Evolutionary conservation across 139 green algal genomes (phyloP), one percentile per base, ranked within the genome.

Genomic region (Coelastrella sp.): DNA sequence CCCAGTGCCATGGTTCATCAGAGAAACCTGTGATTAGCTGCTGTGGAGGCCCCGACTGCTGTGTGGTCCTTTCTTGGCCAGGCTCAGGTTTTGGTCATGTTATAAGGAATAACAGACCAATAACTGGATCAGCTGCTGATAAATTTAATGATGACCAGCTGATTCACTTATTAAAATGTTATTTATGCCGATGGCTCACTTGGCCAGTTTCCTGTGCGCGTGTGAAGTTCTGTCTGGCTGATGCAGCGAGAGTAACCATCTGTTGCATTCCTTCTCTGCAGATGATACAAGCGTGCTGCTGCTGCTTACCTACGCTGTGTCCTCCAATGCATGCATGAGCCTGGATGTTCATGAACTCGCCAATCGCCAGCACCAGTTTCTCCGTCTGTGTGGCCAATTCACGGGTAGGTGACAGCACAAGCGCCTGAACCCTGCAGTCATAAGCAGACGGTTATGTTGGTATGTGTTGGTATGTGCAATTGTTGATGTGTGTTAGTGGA

Each of bases 361-460:
- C 98, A 15, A 99, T 88, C 4, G 96, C 96, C 89, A 97, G 76
- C 60, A 99, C 96, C 49, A 97, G 97, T 86, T 98, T 98, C 91
- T 99, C 96, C 11, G 98, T 99, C 93, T 99, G 98, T 25, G 91
- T 93, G 20, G 98, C 98, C 89, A 99, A 95, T 95, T 99, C 98
- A 15, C 98, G 93, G 25, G 98, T 99, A 8, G 98, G 98, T 0
- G 98, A 99, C 78, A 99, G 92, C 12, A 99, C 96, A 14, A 99
- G 94, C 19, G 94, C 95, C 79, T 98, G 97, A 8, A 93, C 91
- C 87, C 94, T 95, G 90, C 65, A 7, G 22, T 8, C 22, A 8
- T n/a, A 19, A 24, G 17, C 57, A 70, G 56, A 22, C 65, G 14
- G 65, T 4, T 22, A 4, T 73, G 65, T 73, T 73, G 65, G 65